These are phyloP conservation scores for Solanum bukasovii DNA, from an alignment of 257 asterid genomes.

Conservation along the genomic window DNA sequence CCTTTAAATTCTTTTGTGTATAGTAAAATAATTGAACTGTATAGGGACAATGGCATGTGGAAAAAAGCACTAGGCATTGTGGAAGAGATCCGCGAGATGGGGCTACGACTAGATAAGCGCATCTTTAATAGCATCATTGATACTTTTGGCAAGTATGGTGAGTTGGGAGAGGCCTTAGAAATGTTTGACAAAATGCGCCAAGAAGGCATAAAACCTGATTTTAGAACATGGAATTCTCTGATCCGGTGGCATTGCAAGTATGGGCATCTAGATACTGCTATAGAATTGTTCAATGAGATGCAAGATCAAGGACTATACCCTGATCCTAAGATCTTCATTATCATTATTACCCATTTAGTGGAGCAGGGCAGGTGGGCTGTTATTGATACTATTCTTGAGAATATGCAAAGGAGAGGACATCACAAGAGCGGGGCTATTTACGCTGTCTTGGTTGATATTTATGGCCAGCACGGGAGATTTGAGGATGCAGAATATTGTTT, in stretches of 20 bases:
- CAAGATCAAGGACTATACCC: conserved; percentile 76
- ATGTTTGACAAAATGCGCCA: conserved; percentile 60
- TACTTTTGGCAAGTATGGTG: conserved; percentile 75
- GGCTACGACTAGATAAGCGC: conserved; percentile 48
- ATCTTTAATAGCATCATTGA: conserved; percentile 73
- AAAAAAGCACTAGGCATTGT: conserved; percentile 66
- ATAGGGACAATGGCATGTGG: conserved; percentile 96
- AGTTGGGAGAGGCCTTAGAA: conserved; percentile 56
- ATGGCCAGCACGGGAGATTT: conserved; percentile 71
- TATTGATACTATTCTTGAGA: conserved; percentile 40
- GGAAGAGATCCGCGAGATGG: conserved; percentile 53
- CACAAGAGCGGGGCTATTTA: conserved; percentile 64
- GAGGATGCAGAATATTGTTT: conserved; percentile 59
- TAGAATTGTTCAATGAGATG: conserved; percentile 57
- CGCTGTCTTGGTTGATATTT: conserved; percentile 65
- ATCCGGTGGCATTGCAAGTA: conserved; percentile 71
- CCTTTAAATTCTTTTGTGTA: conserved; percentile 56
- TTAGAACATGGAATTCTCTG: conserved; percentile 79
- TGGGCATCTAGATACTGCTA: conserved; percentile 49
- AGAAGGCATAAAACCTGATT: conserved; percentile 55
- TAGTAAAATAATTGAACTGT: conserved; percentile 67
- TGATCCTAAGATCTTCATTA: conserved; percentile 71
- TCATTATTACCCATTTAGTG: conserved; percentile 54
- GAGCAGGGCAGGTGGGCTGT: conserved; percentile 75
- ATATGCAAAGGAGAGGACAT: conserved; percentile 56